Evolutionary conservation across 768 basidiomycete genomes (phyloP), one percentile per base, ranked within the genome.

Genomic region (Sutorius australiensis): DNA sequence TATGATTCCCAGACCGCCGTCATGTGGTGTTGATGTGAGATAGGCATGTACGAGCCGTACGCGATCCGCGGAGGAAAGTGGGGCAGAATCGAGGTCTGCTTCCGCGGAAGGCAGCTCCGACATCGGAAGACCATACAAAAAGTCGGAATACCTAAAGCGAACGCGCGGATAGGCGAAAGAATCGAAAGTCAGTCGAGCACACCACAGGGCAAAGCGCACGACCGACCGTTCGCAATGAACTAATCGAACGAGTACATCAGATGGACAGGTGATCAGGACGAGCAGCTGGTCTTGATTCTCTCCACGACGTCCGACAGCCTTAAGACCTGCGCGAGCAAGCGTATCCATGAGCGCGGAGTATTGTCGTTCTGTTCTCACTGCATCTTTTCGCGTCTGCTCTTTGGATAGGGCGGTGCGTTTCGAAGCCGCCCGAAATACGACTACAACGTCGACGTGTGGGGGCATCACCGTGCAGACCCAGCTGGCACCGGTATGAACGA

Each of bases 1-100:
- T 8, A 84, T 81, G 44, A 98, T 82, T 1, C 90, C 92, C 2
- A 95, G 79, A 5, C 93, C 94, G 10, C 91, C 87, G 48, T 95
- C 93, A n/a, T 74, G 63, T 0, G 77, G 74, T 0, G 80, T 81
- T 1, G 87, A 81, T 3, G 90, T 83, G 54, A 94, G 74, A 65
- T 85, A 87, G 7, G 77, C 65, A 61, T 93, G 76, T 0, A 92
- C 78, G 30, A 92, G 80, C n/a, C 92, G 83, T 19, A 94, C 73
- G n/a, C 87, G 81, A 62, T 93, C 87, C 1, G 90, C 84, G 6
- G 87, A 80, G 0, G 81, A 81, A 28, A 89, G 70, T 0, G 79
- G 71, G 3, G 72, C 71, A 2, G 71, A 68, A 48, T 77, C 75
- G 19, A 77, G 65, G 33, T 78, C 77, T 28, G 72, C 67, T 6